Percentiles rank a stretch among this genome's conserved stretches.
Conservation (phyloP, 495 filamentous ascomycete species). For the Penicillium atrosanguineum region DNA sequence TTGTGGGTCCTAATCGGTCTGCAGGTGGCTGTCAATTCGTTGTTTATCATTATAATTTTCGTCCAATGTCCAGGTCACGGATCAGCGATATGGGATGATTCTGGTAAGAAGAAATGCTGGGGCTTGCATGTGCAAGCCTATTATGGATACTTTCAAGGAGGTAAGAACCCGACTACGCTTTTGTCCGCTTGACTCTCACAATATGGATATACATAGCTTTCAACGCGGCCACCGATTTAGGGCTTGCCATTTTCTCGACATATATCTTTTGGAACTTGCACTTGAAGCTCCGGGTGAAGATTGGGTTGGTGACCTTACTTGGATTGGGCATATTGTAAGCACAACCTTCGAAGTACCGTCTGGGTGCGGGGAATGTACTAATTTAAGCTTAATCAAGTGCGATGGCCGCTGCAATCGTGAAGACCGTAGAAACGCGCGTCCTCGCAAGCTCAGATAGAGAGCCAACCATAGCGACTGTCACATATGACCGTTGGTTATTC, state of each 20-base stretch:
- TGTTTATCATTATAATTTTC: conserved; percentile 38
- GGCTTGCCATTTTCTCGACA: conserved; percentile 47
- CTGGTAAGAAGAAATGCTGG: conserved; percentile 33
- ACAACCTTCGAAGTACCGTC: background rate
- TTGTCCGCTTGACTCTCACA: background rate
- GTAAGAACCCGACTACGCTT: conserved; percentile 23
- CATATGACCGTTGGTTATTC: conserved; percentile 29
- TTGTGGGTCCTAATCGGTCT: conserved; percentile 33
- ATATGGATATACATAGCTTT: conserved; percentile 22
- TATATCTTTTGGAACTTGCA: conserved; percentile 46
- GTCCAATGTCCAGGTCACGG: conserved; percentile 36
- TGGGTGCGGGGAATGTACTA: background rate
- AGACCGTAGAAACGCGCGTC: conserved; percentile 26
- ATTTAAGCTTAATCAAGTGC: conserved; percentile 16
- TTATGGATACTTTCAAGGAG: conserved; percentile 38
- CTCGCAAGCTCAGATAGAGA: conserved; percentile 22
- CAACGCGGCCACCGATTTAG: conserved; percentile 44
- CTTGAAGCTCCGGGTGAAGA: conserved; percentile 40
- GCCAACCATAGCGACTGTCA: conserved; percentile 26
- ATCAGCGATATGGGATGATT: conserved; percentile 38
- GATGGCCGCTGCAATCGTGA: conserved; percentile 33
- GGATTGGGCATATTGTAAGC: conserved; percentile 47
- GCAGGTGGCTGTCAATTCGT: conserved; percentile 25
- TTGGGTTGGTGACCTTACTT: conserved; percentile 44
- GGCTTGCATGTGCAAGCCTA: conserved; percentile 32